Base-by-base conservation (phyloP, 371 early-diverging fungal species). In the Blakeslea trispora region DNA sequence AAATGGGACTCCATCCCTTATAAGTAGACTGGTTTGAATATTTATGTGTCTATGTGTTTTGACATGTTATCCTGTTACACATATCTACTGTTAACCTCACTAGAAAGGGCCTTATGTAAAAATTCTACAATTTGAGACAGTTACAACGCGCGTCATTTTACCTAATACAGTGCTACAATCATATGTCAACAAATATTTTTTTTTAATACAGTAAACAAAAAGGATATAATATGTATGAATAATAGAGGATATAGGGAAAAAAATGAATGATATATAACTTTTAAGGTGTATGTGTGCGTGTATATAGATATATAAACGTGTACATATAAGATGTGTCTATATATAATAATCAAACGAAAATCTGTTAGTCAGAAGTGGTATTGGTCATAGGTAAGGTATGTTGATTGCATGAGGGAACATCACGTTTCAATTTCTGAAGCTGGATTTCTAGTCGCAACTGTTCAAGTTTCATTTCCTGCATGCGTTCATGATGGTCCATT, bases 401-500 rank as follows among this genome's bases (percentile, higher is more conserved):
- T 37, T 37, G 37, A 10, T 2, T 23, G 18, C 53, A 32, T 31
- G 7, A 39, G 15, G 35, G 50, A 17, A 41, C 45, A 45, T 37
- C 47, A 7, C 47, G 50, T 45, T 59, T 64, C 47, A 64, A 40
- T 37, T 67, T 67, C 57, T 71, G 59, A 45, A 71, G 54, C 58
- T 71, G 68, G 31, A 71, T 71, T 55, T 71, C 72, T 53, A 71
- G 46, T 59, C 63, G 44, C 32, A 71, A 50, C 50, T 71, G 72
- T 42, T 71, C 72, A 44, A 71, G 51, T 42, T 67, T 67, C 72
- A 71, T 71, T 37, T 62, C 57, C 46, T 71, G 72, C 72, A 71
- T 71, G 22, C 68, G 64, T 18, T 71, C 72, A 50, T 71, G 63
- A 48, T 71, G 72, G n/a, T 71, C 63, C 72, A 71, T 71, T 22